Evolutionary conservation across 2,329 filamentous ascomycete species (phyloP), one percentile per base, ranked within the genome.

Genomic region (Beauveria asiatica): DNA sequence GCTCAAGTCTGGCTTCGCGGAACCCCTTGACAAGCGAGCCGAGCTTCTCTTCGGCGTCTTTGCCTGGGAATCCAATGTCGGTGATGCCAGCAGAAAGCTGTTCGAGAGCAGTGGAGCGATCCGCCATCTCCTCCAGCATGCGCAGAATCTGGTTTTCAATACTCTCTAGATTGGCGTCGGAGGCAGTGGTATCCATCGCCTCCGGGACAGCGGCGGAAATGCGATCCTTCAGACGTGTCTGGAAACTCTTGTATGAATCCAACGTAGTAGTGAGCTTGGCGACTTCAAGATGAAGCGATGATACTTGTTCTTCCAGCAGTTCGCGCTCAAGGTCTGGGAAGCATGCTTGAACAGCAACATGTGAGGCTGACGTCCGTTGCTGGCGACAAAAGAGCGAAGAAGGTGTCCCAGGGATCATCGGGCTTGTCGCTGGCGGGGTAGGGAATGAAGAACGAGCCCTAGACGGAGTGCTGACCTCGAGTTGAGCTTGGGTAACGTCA

Each of bases 1-100:
- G 77, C 64, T 86, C 83, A 0, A 86, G 72, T 1, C 84, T 78
- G 1, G 83, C 83, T 2, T 78, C 70, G 21, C 83, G 80, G 70
- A 87, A 81, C 2, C 78, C 75, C 2, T 73, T 63, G 0, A 75
- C 68, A 13, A 87, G 75, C 0, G 78, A 74, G 1, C 72, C 62
- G 8, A 86, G 67, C 60, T 81, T 76, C n/a, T 79, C 77, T n/a
- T 70, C 59, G 0, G 78, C 75, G 62, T 82, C 78, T 7, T 65
- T 62, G 1, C 79, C 78, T 0, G 72, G 67, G 64, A 86, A 86
- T 6, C 82, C 83, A 0, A 86, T 75, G 1, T 69, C 67, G 9
- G 66, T 67, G 37, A 86, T 77, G 6, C 77, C 75, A 0, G 70
- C 63, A 46, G 74, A 75, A 1, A 86, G 73, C 0, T 76, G 69